A percentile compares a stretch with the other conserved stretches of the same genome.
Evolutionary conservation across 352 stramenopile genomes (phyloP).

Genomic region (Pythium plurisporium): DNA sequence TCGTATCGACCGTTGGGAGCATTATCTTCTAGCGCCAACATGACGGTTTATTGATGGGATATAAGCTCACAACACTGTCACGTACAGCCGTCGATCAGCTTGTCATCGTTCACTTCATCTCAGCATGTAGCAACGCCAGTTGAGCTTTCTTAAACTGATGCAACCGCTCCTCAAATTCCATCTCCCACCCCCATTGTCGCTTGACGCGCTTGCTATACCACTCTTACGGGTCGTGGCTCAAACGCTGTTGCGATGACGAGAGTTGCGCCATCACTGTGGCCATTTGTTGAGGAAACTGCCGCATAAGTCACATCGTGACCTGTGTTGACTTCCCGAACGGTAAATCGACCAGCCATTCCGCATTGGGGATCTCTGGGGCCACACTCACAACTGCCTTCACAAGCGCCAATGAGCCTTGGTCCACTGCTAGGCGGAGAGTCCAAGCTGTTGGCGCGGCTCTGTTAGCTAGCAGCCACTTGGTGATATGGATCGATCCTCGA

Average conservation of each 20-base stretch:
- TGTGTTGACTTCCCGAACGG: background rate
- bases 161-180: background rate
- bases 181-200: background rate
- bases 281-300: background rate
- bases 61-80: no score
- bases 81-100: no score
- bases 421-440: background rate
- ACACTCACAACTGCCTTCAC: background rate
- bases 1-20: no score
- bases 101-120: no score
- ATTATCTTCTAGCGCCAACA: no score
- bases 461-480: background rate
- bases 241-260: background rate
- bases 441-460: background rate
- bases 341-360: background rate
- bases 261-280: background rate
- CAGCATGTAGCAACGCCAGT: no score
- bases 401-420: background rate
- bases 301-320: background rate
- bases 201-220: background rate
- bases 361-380: no score
- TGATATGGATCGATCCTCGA: background rate
- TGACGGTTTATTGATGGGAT: no score
- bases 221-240: background rate
- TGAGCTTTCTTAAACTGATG: background rate